Evolutionary conservation across 2,329 filamentous ascomycete genomes (phyloP), one percentile per base, ranked within the genome.

Genomic region (Akanthomyces muscarius): DNA sequence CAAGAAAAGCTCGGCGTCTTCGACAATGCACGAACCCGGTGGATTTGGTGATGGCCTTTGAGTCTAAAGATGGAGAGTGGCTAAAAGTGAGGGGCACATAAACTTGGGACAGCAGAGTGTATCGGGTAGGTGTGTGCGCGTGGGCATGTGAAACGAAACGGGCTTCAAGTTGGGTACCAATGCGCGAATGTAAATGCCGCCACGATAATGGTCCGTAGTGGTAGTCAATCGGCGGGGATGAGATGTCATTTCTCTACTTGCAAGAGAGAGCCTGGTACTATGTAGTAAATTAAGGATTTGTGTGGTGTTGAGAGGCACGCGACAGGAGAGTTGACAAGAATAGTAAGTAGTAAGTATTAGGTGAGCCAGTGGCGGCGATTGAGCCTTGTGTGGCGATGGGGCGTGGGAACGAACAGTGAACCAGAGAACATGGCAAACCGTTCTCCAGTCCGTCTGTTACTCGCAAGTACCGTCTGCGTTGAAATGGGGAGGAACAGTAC

Each of bases 111-210:
- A 50, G 33, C 14, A 14, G 42, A 50, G 36, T 45, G 58, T 61
- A 33, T 61, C 47, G 58, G 41, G 28, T 53, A 48, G 50, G 58
- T 48, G 10, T 7, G 54, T 53, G 41, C 28, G 42, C 58, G 30
- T 54, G 48, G 54, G 28, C 50, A 54, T 48, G 28, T 61, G 58
- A 61, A 61, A 61, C 58, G 50, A 61, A 61, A 54, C 58, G 50
- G 50, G 41, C 58, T 38, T 61, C 58, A 61, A 42, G n/a, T 54
- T 41, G 36, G 58, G 57, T 25, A 52, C n/a, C 57, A 51, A 44
- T 54, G 52, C 52, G 52, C 30, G 18, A 4, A 2, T 18, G n/a
- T 10, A 55, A 14, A n/a, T 36, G 30, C 21, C 36, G 21, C 13
- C 25, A 50, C 30, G 30, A 48, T 7, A 25, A 30, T 25, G 23